Evolutionary conservation across 1,284 basidiomycete genomes (phyloP), one percentile per base, ranked within the genome.

Genomic region (Vanrija sp.): DNA sequence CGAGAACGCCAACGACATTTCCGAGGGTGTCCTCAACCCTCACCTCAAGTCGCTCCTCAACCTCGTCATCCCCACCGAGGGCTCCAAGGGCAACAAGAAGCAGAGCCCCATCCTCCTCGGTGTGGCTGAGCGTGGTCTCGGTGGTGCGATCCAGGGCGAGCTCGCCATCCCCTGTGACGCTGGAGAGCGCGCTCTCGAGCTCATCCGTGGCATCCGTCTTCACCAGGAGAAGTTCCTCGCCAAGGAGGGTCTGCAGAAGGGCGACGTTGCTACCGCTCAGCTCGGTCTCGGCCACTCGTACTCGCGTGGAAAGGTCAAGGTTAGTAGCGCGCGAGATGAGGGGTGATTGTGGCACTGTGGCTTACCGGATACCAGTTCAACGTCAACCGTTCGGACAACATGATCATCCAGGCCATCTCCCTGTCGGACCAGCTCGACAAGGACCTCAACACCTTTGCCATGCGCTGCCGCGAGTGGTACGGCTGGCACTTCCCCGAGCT

Each of bases 401-500:
- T 99, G 95, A 98, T 99, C 80, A 98, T 98, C 72, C 96, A 98
- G 79, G 95, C 95, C 52, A 98, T 98, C 72, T 90, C 95, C 3
- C 86, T 98, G 54, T 89, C 98, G 69, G 95, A 98, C 81, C 94
- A 97, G 73, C 88, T 98, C 73, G 95, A 98, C 85, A 98, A 98
- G 83, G 95, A 98, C 77, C 93, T 98, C 75, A 98, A 98, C 81
- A 86, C 95, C 25, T 98, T 98, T 75, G 89, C 93, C 25, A 98
- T 98, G 95, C 89, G 95, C 52, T 87, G 97, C 52, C 83, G 95
- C 65, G 95, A 98, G 77, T 98, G 96, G 96, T 98, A 98, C 78
- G 95, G 96, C n/a, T 98, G 96, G 82, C 96, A 98, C 78, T 99
- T 97, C 82, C 95, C 95, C 49, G 96, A 99, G 80, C 88, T 98